Evolutionary conservation across 2,329 filamentous ascomycete genomes (phyloP).

Genomic region (Clonostachys sp.): DNA sequence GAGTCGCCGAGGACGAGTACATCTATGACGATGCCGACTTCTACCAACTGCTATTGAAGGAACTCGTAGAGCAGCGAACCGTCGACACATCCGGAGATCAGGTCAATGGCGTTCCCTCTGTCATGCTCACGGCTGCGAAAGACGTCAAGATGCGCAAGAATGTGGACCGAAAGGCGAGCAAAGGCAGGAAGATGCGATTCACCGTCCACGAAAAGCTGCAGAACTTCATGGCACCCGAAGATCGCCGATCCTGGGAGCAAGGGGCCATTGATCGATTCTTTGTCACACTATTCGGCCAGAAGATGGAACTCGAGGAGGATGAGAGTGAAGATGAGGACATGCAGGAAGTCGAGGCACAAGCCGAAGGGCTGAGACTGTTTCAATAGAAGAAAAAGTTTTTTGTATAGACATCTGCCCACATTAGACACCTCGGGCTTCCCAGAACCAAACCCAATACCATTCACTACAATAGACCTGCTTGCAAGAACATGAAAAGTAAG

Average conservation of each 20-base stretch:
- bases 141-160: constrained; percentile 77
- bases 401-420: neutral
- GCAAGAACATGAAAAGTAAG: constrained; percentile 28
- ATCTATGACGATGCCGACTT: constrained; percentile 95
- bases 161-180: constrained; percentile 91
- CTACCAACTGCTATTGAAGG: constrained; percentile 88
- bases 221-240: constrained; percentile 95
- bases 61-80: constrained; percentile 85
- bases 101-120: constrained; percentile 41
- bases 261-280: constrained; percentile 75
- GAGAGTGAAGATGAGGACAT: constrained; percentile 39
- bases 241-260: constrained; percentile 74
- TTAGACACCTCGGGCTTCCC: neutral
- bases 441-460: neutral
- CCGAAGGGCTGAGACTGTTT: constrained; percentile 50
- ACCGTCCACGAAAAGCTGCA: constrained; percentile 95
- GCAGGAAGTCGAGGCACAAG: constrained; percentile 19
- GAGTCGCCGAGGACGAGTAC: constrained; percentile 49
- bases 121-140: constrained; percentile 64
- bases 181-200: constrained; percentile 90
- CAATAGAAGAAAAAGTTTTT: neutral
- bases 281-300: constrained; percentile 68
- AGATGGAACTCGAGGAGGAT: constrained; percentile 59
- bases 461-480: constrained; percentile 4
- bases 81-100: constrained; percentile 55